Conservation (phyloP, 345 rosid genomes). For the Viola odorata region DNA sequence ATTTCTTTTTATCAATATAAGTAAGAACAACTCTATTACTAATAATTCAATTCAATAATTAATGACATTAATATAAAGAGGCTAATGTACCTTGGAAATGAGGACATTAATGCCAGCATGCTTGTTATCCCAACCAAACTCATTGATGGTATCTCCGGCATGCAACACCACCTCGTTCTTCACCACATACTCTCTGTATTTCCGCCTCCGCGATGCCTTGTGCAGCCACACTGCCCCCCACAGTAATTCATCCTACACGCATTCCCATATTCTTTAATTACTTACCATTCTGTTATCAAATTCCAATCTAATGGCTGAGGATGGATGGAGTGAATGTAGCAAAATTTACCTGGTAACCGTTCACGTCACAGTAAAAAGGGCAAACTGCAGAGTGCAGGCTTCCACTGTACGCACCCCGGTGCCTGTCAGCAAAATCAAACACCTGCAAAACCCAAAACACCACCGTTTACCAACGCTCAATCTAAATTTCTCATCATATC, state of each 20-base stretch:
- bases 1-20: too few species aligned
- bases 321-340: background rate
- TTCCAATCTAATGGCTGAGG: background rate
- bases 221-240: constrained; percentile 36
- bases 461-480: constrained; percentile 8
- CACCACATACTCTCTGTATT: constrained; percentile 30
- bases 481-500: too few species aligned
- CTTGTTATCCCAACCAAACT: constrained; percentile 36
- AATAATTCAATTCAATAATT: background rate
- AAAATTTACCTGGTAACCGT: constrained; percentile 27
- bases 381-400: constrained; percentile 28
- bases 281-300: background rate
- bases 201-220: constrained; percentile 33
- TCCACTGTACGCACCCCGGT: constrained; percentile 28
- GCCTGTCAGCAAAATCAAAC: constrained; percentile 32
- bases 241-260: constrained; percentile 25
- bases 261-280: background rate
- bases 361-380: constrained; percentile 34
- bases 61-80: too few species aligned
- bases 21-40: constrained; percentile 14
- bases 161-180: constrained; percentile 31
- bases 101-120: constrained; percentile 35
- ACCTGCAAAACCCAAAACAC: constrained; percentile 14
- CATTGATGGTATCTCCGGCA: constrained; percentile 37
- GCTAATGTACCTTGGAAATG: constrained; percentile 36